Evolutionary conservation across 352 stramenopile species (phyloP).

Genomic region (Pythium plurisporium): DNA sequence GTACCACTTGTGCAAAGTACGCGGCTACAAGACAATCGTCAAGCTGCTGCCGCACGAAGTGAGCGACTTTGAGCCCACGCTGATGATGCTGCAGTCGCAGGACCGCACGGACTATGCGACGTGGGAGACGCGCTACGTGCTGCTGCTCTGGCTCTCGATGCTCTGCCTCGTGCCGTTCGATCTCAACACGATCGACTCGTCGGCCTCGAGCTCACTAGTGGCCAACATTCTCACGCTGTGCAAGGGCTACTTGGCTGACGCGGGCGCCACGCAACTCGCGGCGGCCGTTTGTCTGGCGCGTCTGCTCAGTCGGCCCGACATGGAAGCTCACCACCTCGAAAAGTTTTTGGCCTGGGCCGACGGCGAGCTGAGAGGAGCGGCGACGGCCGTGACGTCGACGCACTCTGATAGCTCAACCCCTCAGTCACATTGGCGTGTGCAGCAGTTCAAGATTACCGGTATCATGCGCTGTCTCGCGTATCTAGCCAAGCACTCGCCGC

Average conservation of each 20-base stretch:
- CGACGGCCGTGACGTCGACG: conserved; percentile 19
- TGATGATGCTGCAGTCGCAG: conserved; percentile 85
- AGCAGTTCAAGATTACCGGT: conserved; percentile 77
- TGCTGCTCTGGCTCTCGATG: conserved; percentile 98
- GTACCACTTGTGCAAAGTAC: conserved; percentile 96
- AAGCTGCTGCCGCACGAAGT: conserved; percentile 96
- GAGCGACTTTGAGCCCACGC: conserved; percentile 93
- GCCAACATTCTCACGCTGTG: conserved; percentile 76
- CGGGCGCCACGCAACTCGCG: conserved; percentile 86
- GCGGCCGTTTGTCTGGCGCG: conserved; percentile 92
- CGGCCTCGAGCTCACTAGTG: conserved; percentile 57
- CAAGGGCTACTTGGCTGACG: conserved; percentile 83
- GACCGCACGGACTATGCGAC: conserved; percentile 72
- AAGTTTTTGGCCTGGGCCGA: conserved; percentile 90
- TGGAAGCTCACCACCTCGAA: conserved; percentile 89
- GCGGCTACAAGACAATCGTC: conserved; percentile 95
- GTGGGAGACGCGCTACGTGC: conserved; percentile 76
- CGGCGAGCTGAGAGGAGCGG: conserved; percentile 34
- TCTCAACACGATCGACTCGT: conserved; percentile 94
- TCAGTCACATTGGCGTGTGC: conserved; percentile 29
- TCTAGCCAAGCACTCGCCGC: conserved; percentile 73
- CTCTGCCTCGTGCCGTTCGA: conserved; percentile 98
- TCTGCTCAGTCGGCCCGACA: conserved; percentile 94
- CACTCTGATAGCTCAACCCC: conserved; percentile 14
- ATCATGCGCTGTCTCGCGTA: conserved; percentile 79